Evolutionary conservation across 164 flowering plant genomes (phyloP).

Genomic region (Vitis amurensis): DNA sequence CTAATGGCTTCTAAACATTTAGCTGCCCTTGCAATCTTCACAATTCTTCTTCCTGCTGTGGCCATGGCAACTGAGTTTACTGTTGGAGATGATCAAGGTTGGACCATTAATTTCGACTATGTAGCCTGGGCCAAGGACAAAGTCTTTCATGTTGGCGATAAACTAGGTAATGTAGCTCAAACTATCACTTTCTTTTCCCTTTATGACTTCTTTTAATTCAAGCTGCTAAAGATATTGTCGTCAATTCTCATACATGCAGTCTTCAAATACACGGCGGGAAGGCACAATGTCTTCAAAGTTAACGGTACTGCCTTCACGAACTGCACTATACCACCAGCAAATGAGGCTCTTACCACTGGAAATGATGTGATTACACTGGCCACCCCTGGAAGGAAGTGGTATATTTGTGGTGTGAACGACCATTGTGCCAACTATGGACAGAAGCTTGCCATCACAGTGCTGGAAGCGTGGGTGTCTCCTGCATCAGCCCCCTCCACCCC

Average conservation of each 20-base stretch:
- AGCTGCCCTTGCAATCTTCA: too few relatives aligned
- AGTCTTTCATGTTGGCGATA: constrained; percentile 16
- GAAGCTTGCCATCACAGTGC: constrained; percentile 5
- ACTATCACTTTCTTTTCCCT: background rate
- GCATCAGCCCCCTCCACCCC: too few relatives aligned
- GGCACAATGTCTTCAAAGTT: constrained; percentile 12
- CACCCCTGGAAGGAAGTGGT: constrained; percentile 10
- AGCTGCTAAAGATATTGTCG: background rate
- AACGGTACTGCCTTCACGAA: constrained; percentile 1
- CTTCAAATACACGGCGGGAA: background rate
- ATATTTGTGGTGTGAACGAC: constrained; percentile 4
- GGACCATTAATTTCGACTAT: constrained; percentile 19
- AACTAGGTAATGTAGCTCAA: constrained; percentile 5
- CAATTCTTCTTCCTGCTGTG: too few relatives aligned
- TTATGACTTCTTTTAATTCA: background rate
- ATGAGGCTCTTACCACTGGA: background rate
- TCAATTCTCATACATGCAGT: background rate
- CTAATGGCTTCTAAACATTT: too few relatives aligned
- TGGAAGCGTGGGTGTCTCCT: background rate
- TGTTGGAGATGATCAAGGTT: constrained; percentile 23
- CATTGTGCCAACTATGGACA: background rate
- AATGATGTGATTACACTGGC: background rate
- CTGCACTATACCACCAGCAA: background rate
- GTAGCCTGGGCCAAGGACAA: constrained; percentile 15
- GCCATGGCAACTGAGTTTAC: constrained; percentile 11